phyloP scores from a whole-genome alignment of 345 rosid genomes.

The Lumnitzera littorea region DNA sequence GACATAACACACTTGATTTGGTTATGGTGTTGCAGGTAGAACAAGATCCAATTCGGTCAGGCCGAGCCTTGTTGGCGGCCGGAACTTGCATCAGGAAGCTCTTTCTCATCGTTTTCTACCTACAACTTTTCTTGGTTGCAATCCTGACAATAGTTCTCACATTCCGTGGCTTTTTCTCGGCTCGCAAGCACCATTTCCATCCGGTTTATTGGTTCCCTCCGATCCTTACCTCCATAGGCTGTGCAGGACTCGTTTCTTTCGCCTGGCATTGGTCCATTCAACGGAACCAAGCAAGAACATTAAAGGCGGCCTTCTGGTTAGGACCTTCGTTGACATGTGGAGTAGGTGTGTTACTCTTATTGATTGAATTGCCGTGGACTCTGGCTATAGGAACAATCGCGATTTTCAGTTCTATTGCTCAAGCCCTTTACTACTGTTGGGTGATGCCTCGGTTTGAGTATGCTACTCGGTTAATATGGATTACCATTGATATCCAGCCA shows the following conservation, averaged over 20 bases:
- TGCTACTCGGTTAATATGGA: slow-evolving; percentile 38
- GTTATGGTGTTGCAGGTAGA: too few species aligned
- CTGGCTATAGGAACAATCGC: slow-evolving; percentile 39
- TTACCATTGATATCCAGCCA: slow-evolving; percentile 47
- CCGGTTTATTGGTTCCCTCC: slow-evolving; percentile 79
- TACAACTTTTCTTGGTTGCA: slow-evolving; percentile 41
- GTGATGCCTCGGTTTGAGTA: slow-evolving; percentile 51
- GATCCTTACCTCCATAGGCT: slow-evolving; percentile 45
- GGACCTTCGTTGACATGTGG: slow-evolving; percentile 56
- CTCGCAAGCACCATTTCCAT: slow-evolving; percentile 36
- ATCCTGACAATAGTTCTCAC: slow-evolving; percentile 49
- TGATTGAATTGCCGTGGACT: slow-evolving; percentile 39
- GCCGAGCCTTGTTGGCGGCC: slow-evolving; percentile 22
- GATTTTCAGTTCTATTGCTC: slow-evolving; percentile 34
- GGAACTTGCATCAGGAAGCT: slow-evolving; percentile 33
- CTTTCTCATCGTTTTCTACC: slow-evolving; percentile 49
- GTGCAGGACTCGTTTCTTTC: slow-evolving; percentile 42
- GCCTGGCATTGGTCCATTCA: slow-evolving; percentile 44
- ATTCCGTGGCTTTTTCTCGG: slow-evolving; percentile 48
- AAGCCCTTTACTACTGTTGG: slow-evolving; percentile 69
- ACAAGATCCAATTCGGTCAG: not conserved
- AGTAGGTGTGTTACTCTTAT: slow-evolving; percentile 44
- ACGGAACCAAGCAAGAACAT: slow-evolving; percentile 36
- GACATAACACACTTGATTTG: too few species aligned
- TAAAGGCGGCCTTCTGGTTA: slow-evolving; percentile 62